These are phyloP conservation scores for Acer campestre DNA, from an alignment of 345 rosid species.

Conservation along the genomic window DNA sequence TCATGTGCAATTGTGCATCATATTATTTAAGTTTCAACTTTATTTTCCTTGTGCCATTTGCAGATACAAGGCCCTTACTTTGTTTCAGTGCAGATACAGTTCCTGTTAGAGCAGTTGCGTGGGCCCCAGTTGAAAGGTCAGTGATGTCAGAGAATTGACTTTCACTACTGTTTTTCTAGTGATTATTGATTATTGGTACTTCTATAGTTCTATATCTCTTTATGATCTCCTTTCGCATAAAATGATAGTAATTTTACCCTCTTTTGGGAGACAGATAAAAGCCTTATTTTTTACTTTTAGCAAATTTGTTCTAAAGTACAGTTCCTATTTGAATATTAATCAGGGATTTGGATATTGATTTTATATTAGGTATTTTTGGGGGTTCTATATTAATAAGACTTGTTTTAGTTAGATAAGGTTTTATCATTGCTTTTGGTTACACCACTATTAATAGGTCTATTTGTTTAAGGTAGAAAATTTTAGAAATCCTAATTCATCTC, in stretches of 20 bases:
- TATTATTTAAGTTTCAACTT: background rate
- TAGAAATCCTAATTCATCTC: background rate
- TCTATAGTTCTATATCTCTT: background rate
- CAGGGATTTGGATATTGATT: too few relatives aligned
- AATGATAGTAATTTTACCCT: background rate
- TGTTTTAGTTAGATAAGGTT: too few relatives aligned
- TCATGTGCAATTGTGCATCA: background rate
- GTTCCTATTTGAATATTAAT: background rate
- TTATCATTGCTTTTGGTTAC: conserved; percentile 5
- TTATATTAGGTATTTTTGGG: too few relatives aligned
- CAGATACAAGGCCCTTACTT: conserved; percentile 90
- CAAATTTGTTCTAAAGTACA: background rate
- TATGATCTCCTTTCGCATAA: background rate
- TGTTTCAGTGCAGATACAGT: conserved; percentile 82
- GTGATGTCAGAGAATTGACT: conserved; percentile 20
- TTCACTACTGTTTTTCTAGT: background rate
- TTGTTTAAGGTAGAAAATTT: background rate
- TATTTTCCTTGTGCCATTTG: conserved; percentile 26
- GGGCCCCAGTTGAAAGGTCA: conserved; percentile 88
- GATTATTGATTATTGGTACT: background rate
- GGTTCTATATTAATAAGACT: too few relatives aligned
- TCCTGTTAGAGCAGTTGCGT: conserved; percentile 82
- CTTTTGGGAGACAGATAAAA: background rate
- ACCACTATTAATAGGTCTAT: background rate
- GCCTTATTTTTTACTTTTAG: background rate